Base-by-base conservation (phyloP, 805 yeast genomes). In the Zygotorulaspora danielsina region DNA sequence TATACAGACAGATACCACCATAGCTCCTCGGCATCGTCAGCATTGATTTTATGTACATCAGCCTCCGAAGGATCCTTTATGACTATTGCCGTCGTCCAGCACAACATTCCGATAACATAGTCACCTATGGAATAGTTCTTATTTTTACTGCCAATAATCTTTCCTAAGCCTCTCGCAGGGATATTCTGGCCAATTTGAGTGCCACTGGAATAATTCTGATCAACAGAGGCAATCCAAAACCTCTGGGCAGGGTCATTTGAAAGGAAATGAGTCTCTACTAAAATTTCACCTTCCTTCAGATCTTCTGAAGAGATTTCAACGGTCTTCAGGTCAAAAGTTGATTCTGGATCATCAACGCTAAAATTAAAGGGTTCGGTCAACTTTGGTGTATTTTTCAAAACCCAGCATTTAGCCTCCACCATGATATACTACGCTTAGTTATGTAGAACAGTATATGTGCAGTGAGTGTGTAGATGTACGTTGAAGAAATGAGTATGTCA, bases 241-340 rank as follows among this genome's bases (percentile, higher is more conserved):
- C 79, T 75, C 51, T 76, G 80, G 12, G 81, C 75, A 10, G 84
- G 83, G 53, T 78, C 83, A 48, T 78, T 73, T 17, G 82, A 75
- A 7, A 77, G 45, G 43, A 67, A 71, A 30, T 70, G 46, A 2
- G 65, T 53, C 53, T 76, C 71, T n/a, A 75, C 58, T 10, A 72
- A 53, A 9, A 77, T 38, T 34, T 75, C 70, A 33, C 67, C 71
- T 2, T 63, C 66, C 27, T 59, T 48, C 11, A 71, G 40, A 1
- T 54, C 42, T 3, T 49, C 39, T 9, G 54, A 32, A 20, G 57
- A 53, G 11, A 56, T 36, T 12, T 50, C 47, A 12, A 48, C 41
- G 1, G 40, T 36, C 4, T 42, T 42, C 13, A 61, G 42, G 41
- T 61, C 51, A 48, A 66, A 65, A 17, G 63, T 63, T 10, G 61